Percentiles rank a stretch among this genome's conserved stretches.
Conservation (phyloP, 2,329 filamentous ascomycete species). For the Pseudogymnoascus sp. region DNA sequence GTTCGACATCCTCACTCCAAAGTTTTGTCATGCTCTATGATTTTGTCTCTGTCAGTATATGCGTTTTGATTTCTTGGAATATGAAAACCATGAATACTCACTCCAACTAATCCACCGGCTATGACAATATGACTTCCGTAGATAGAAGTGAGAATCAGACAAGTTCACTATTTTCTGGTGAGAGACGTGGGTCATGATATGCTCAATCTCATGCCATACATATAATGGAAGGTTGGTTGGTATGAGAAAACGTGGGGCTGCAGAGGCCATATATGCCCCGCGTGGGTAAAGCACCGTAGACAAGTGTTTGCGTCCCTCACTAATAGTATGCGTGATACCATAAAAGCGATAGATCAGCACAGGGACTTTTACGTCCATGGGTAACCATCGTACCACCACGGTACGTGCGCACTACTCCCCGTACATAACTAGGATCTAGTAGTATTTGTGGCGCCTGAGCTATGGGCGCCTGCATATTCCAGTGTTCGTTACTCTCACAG, state of each 20-base stretch:
- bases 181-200: neutral
- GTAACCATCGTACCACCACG: neutral
- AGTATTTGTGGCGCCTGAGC: neutral
- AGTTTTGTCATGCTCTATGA: neutral
- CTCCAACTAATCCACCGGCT: neutral
- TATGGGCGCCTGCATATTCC: neutral
- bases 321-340: neutral
- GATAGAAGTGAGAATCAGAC: neutral
- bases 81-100: neutral
- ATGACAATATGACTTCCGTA: neutral
- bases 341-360: neutral
- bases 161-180: neutral
- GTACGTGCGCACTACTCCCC: neutral
- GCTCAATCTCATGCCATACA: slow-evolving; percentile 2
- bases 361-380: neutral
- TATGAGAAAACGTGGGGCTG: slow-evolving; percentile 7
- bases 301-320: neutral
- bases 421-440: neutral
- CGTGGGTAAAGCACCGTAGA: neutral
- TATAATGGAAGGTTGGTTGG: neutral
- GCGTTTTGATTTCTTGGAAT: neutral
- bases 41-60: neutral
- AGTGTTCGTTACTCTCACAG: neutral
- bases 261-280: slow-evolving; percentile 6
- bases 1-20: slow-evolving; percentile 18